Evolutionary conservation across 305 asterid genomes (phyloP), one percentile per base, ranked within the genome.

Genomic region (Plantago lanceolata): DNA sequence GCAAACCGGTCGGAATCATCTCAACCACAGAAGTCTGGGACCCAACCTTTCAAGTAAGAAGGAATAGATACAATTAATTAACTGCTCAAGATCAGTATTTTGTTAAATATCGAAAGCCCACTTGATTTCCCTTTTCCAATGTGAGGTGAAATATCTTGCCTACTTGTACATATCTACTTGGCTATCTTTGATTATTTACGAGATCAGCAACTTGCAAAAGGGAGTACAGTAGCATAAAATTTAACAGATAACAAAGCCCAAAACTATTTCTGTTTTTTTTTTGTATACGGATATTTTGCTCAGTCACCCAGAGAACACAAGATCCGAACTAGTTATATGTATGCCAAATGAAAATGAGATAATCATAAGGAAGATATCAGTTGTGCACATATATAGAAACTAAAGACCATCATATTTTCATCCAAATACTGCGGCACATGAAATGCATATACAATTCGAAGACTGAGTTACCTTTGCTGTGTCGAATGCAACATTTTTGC

Each of bases 401-500:
- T 6, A 35, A 35, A 35, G 44, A 6, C 44, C 44, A 35, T 35
- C 44, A 65, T 56, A 35, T 50, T 68, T 26, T 49, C 33, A 43
- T 59, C 57, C 15, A 70, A 47, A 21, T 69, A 58, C 56, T 15
- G 70, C 31, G 47, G 40, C 44, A 19, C n/a, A 50, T 15, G 52
- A 6, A 21, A 33, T 31, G 44, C 33, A 71, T 5, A 54, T 56
- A 45, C 56, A 59, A 51, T 60, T 48, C 24, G 59, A 43, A 70
- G 70, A 65, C 61, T 16, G 29, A 49, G 43, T 71, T 78, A 90
- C 96, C 91, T 88, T 86, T 56, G 97, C 97, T 37, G 96, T 84
- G 83, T 88, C 88, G 80, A 88, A 88, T 63, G 71, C 94, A 45
- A 86, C 95, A 63, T 75, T 90, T 78, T 79, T 84, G 91, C 96